phyloP scores from a whole-genome alignment of 2,329 filamentous ascomycete species.

The Fusarium irregulare region DNA sequence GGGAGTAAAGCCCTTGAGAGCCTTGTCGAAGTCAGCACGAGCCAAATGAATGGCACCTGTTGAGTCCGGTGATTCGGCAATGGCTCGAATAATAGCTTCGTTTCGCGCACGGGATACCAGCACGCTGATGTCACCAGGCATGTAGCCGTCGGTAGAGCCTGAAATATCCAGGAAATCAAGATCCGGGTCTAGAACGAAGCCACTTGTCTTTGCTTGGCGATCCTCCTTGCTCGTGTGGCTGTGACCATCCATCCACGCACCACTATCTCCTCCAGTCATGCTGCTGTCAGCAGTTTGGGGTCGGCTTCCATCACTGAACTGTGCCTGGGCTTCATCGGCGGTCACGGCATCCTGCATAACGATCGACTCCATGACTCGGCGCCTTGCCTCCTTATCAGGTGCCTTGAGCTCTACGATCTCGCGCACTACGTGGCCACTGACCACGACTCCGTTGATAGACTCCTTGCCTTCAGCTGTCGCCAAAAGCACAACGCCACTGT shows the following conservation, averaged over 20 bases:
- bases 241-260: slow-evolving; percentile 81
- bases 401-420: slow-evolving; percentile 92
- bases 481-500: slow-evolving; percentile 85
- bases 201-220: slow-evolving; percentile 57
- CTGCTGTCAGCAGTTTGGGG: slow-evolving; percentile 68
- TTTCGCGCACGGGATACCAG: slow-evolving; percentile 89
- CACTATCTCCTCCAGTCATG: slow-evolving; percentile 65
- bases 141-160: slow-evolving; percentile 95
- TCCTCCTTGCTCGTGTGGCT: slow-evolving; percentile 64
- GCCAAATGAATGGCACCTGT: slow-evolving; percentile 70
- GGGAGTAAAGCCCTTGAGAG: slow-evolving; percentile 92
- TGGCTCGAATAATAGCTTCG: slow-evolving; percentile 88
- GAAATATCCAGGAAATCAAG: slow-evolving; percentile 94
- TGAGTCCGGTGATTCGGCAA: slow-evolving; percentile 65
- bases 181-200: slow-evolving; percentile 78
- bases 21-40: slow-evolving; percentile 82
- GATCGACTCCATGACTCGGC: slow-evolving; percentile 85
- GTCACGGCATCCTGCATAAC: slow-evolving; percentile 66
- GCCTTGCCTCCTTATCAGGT: slow-evolving; percentile 89
- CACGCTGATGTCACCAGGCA: slow-evolving; percentile 92
- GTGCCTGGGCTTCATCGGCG: slow-evolving; percentile 52
- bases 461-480: slow-evolving; percentile 95
- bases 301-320: slow-evolving; percentile 61
- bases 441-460: slow-evolving; percentile 86
- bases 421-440: slow-evolving; percentile 90